These are phyloP conservation scores for Talaromyces amestolkiae DNA, from an alignment of 2,329 filamentous ascomycete species.

Conservation along the genomic window DNA sequence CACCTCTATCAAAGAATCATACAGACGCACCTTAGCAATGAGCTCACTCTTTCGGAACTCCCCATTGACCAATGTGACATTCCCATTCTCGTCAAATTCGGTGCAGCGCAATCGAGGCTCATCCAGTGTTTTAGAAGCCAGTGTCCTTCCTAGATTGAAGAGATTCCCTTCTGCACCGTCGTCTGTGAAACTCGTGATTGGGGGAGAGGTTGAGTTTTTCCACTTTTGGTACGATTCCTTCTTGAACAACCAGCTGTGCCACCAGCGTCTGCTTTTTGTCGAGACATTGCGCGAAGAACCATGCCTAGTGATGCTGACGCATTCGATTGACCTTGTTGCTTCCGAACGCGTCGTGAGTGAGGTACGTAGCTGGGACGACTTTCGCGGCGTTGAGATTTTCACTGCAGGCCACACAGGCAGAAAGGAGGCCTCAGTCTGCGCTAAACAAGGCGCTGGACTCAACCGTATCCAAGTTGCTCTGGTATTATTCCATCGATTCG, in stretches of 20 bases:
- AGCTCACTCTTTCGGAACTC: conserved; percentile 98
- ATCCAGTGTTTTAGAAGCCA: conserved; percentile 73
- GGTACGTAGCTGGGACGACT: conserved; percentile 9
- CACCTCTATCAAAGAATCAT: conserved; percentile 16
- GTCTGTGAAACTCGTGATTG: conserved; percentile 54
- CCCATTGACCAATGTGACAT: conserved; percentile 87
- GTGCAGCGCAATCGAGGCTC: conserved; percentile 88
- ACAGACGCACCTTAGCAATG: conserved; percentile 75
- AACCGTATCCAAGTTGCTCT: conserved; percentile 26
- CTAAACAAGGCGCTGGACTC: conserved; percentile 23
- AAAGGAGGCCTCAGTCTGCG: conserved; percentile 33
- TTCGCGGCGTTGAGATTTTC: conserved; percentile 8
- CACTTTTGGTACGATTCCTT: conserved; percentile 15
- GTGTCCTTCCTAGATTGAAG: conserved; percentile 67
- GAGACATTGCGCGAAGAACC: conserved; percentile 28
- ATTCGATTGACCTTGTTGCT: background rate
- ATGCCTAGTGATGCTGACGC: conserved; percentile 20
- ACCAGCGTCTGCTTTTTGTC: conserved; percentile 31
- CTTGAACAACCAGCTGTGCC: conserved; percentile 32
- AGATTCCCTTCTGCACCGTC: conserved; percentile 60
- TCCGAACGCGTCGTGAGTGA: background rate
- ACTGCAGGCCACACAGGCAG: conserved; percentile 23
- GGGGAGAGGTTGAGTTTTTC: conserved; percentile 44
- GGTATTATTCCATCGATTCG: conserved; percentile 17
- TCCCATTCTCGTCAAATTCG: conserved; percentile 87